Evolutionary conservation across 2,329 filamentous ascomycete genomes (phyloP), one percentile per base, ranked within the genome.

Genomic region (Diaporthe caulivora): DNA sequence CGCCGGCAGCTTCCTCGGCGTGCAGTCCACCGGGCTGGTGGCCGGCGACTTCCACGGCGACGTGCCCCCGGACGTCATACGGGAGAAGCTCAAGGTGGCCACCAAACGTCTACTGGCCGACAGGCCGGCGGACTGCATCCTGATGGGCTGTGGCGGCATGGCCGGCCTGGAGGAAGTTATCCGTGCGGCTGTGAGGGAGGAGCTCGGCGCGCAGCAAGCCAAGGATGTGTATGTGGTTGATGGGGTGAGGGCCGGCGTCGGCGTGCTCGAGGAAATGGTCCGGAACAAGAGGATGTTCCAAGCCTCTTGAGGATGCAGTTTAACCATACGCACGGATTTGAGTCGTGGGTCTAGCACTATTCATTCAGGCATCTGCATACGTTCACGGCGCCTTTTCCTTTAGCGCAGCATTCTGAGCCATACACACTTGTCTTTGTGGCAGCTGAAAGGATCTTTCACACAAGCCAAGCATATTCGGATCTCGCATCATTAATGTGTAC

Each of bases 101-200:
- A 93, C 94, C 0, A 89, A 87, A 80, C 85, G 87, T 67, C 83
- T 98, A 34, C 82, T 97, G 37, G 81, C 80, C 10, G 86, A 85
- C 17, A 85, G 87, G 0, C 84, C 86, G 4, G 89, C 95, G 0
- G 85, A 87, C 6, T 93, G 92, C 31, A 90, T 98, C 10, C 93
- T 94, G 79, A 88, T 98, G 85, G 95, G 95, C 0, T 98, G 95
- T 81, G 95, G 94, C 3, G 95, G 95, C 0, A 98, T 98, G 95
- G 92, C 92, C 1, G 95, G 95, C 0, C 88, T 98, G 83, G 93
- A 97, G 78, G 86, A 90, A 53, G 92, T 92, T 73, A 95, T 98
- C 51, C 88, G 92, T 44, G 87, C 89, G 55, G 92, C 92, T 0
- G 93, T 93, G 47, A 79, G 89, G 0, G 90, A 93, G 73, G 86